Percentiles rank a stretch among this genome's conserved stretches.
Conservation (phyloP, 352 stramenopile species). For the Pythium phragmiticola region DNA sequence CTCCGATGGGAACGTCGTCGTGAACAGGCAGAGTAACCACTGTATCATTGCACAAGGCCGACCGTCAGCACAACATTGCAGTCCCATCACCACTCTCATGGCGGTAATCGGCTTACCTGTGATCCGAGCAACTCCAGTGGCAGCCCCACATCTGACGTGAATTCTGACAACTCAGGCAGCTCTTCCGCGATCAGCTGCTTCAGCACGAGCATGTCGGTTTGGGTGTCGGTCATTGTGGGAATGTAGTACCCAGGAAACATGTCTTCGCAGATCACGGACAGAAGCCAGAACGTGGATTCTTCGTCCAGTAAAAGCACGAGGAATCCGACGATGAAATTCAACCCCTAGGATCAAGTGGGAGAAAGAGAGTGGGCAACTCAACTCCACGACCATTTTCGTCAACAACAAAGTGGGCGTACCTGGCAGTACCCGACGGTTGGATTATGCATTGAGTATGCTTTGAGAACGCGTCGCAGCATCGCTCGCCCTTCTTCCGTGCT, state of each 20-base stretch:
- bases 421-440: constrained; percentile 84
- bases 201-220: constrained; percentile 89
- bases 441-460: constrained; percentile 81
- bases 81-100: not conserved
- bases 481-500: constrained; percentile 49
- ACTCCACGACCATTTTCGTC: not conserved
- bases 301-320: constrained; percentile 79
- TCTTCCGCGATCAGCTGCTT: constrained; percentile 85
- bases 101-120: constrained; percentile 28
- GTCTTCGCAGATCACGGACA: constrained; percentile 89
- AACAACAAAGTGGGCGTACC: constrained; percentile 23
- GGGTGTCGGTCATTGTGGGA: constrained; percentile 85
- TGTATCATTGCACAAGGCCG: constrained; percentile 24
- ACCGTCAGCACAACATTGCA: not conserved
- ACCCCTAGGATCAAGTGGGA: constrained; percentile 29
- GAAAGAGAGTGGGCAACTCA: not conserved
- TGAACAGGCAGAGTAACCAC: constrained; percentile 91
- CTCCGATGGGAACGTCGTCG: constrained; percentile 87
- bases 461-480: constrained; percentile 66
- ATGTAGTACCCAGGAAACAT: constrained; percentile 89
- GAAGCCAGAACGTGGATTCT: constrained; percentile 87
- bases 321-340: constrained; percentile 91
- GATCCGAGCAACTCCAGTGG: constrained; percentile 87
- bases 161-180: constrained; percentile 70
- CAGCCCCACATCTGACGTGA: constrained; percentile 69